Evolutionary conservation across 352 stramenopile species (phyloP).

Genomic region (Hyaloperonospora brassicae): DNA sequence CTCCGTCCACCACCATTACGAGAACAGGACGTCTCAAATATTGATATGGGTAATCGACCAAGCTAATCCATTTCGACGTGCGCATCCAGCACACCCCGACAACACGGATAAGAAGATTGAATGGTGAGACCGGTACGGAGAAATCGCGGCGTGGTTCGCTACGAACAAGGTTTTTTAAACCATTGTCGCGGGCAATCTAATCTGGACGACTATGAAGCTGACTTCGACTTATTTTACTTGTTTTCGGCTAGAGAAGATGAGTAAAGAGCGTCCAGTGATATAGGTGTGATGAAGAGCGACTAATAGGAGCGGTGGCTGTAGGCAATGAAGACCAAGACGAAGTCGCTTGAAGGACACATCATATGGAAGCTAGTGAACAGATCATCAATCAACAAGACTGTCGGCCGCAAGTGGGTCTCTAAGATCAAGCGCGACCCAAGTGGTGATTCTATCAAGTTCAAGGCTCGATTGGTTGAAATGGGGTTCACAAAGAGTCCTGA

Average conservation of each 20-base stretch:
- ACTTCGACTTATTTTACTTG: no score
- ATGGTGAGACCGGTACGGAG: neutral
- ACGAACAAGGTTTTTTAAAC: neutral
- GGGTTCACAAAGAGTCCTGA: neutral
- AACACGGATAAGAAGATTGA: neutral
- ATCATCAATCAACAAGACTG: neutral
- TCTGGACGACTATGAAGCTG: neutral
- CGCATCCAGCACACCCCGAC: neutral
- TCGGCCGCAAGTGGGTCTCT: neutral
- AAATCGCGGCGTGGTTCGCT: neutral
- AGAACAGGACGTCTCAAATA: neutral
- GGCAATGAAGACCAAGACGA: neutral
- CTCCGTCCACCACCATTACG: neutral
- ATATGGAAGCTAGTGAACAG: no score
- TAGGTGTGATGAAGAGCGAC: neutral
- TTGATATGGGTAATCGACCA: neutral
- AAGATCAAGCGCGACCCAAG: neutral
- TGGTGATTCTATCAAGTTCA: no score
- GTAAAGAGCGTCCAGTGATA: neutral
- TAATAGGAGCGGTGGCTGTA: neutral
- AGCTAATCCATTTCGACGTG: neutral
- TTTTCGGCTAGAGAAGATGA: neutral
- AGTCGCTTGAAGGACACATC: neutral
- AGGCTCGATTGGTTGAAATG: constrained; percentile 2
- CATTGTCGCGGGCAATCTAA: neutral